These are phyloP conservation scores for Limnanthes douglasii DNA, from an alignment of 345 rosid genomes.

Conservation along the genomic window DNA sequence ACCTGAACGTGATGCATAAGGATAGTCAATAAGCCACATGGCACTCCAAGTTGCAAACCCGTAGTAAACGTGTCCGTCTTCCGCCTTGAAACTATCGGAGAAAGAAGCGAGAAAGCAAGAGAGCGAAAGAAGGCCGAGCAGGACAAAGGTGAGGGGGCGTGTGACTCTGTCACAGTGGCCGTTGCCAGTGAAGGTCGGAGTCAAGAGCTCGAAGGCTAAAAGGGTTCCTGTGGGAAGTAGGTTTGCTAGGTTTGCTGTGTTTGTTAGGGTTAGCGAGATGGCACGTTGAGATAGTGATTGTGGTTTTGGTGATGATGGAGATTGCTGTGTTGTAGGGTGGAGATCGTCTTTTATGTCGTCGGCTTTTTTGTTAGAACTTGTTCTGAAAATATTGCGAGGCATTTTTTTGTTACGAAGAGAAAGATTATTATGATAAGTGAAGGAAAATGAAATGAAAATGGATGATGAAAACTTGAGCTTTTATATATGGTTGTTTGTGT, in stretches of 20 bases:
- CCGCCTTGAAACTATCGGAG: slow-evolving; percentile 48
- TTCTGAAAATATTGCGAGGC: too few species aligned
- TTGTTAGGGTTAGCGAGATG: slow-evolving; percentile 52
- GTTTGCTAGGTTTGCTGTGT: slow-evolving; percentile 86
- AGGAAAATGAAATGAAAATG: too few species aligned
- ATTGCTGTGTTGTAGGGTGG: too few species aligned
- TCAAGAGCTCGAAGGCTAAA: slow-evolving; percentile 72
- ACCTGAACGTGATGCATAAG: slow-evolving; percentile 15
- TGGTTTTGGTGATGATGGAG: too few species aligned
- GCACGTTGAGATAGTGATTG: slow-evolving; percentile 49
- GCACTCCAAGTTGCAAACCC: slow-evolving; percentile 62
- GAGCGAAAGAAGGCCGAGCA: slow-evolving; percentile 35
- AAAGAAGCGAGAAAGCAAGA: slow-evolving; percentile 73
- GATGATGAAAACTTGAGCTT: too few species aligned
- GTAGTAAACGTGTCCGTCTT: slow-evolving; percentile 39
- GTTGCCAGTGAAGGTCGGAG: slow-evolving; percentile 66
- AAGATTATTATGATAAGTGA: too few species aligned
- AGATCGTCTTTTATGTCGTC: too few species aligned
- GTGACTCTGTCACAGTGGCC: slow-evolving; percentile 69
- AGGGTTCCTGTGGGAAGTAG: slow-evolving; percentile 93
- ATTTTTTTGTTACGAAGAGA: too few species aligned
- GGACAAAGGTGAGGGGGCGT: slow-evolving; percentile 38
- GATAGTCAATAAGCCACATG: slow-evolving; percentile 47
- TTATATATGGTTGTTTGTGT: too few species aligned
- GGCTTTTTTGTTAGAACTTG: too few species aligned